A percentile compares a stretch with the other conserved stretches of the same genome.
phyloP scores from a whole-genome alignment of 202 grass and related monocot genomes.

The Digitaria exilis region DNA sequence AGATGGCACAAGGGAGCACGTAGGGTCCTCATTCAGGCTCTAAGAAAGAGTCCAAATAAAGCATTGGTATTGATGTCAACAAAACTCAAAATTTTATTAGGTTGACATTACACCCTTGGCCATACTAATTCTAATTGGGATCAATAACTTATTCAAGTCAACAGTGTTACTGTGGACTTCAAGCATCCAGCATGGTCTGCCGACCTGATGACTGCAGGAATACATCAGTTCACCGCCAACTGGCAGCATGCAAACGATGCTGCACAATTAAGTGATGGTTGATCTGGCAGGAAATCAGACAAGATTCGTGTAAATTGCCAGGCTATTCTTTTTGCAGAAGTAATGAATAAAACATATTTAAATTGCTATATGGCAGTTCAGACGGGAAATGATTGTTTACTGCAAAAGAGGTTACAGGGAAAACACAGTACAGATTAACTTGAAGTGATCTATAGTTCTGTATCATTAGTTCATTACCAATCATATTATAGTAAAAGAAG shows the following conservation, averaged over 20 bases:
- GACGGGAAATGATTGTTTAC: not conserved
- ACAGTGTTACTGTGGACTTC: conserved; percentile 41
- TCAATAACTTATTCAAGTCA: conserved; percentile 42
- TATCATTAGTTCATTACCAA: not conserved
- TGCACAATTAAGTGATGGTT: not conserved
- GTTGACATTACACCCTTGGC: conserved; percentile 36
- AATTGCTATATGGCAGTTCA: not conserved
- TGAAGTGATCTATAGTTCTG: not conserved
- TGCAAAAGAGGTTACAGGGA: not conserved
- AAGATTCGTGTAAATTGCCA: not conserved
- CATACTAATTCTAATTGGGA: conserved; percentile 22
- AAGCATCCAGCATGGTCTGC: conserved; percentile 41
- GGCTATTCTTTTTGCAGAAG: conserved; percentile 11
- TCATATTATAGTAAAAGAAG: conserved; percentile 22
- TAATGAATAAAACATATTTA: not conserved
- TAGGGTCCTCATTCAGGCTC: conserved; percentile 6
- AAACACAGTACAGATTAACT: conserved; percentile 3
- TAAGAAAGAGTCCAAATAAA: conserved; percentile 33
- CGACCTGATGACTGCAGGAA: conserved; percentile 20
- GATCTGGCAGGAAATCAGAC: conserved; percentile 9
- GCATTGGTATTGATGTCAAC: conserved; percentile 7
- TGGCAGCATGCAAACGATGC: conserved; percentile 20
- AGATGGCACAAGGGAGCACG: conserved; percentile 12
- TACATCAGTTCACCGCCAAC: conserved; percentile 17
- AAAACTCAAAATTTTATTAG: conserved; percentile 27